Evolutionary conservation across 208 protist genomes (phyloP).

Genomic region (Angomonas deanei): DNA sequence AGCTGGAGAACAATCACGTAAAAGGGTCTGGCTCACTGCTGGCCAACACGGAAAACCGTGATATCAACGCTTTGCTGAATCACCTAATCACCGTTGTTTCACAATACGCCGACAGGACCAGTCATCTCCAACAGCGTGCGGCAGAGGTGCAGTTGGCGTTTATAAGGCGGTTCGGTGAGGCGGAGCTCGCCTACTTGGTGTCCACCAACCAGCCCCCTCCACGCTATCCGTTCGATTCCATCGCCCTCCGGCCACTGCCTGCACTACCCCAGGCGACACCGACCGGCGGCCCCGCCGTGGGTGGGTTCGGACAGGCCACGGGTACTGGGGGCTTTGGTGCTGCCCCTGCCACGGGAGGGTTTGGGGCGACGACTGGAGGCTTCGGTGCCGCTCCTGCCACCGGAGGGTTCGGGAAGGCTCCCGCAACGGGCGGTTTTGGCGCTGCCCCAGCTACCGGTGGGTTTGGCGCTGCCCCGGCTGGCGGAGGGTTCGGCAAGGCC

Average conservation of each 20-base stretch:
- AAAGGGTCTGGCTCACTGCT: neutral
- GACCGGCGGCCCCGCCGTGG: slow-evolving; percentile 1
- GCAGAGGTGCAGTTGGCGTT: neutral
- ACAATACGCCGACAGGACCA: neutral
- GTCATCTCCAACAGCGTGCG: neutral
- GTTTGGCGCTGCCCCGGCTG: slow-evolving; percentile 11
- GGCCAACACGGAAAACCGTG: neutral
- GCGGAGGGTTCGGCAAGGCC: neutral
- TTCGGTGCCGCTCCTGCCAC: slow-evolving; percentile 21
- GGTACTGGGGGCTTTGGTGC: slow-evolving; percentile 10
- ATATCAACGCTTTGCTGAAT: neutral
- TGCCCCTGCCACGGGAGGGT: slow-evolving; percentile 36
- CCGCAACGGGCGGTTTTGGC: slow-evolving; percentile 15
- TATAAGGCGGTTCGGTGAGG: neutral
- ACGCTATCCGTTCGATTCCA: too few species aligned
- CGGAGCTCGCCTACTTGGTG: neutral
- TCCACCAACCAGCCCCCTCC: too few species aligned
- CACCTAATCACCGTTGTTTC: neutral
- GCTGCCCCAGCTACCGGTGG: slow-evolving; percentile 12
- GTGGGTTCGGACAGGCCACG: neutral
- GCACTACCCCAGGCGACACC: neutral
- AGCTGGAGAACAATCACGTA: neutral
- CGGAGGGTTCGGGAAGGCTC: slow-evolving; percentile 11
- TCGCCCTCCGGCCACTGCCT: neutral
- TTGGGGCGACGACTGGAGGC: slow-evolving; percentile 43